These are phyloP conservation scores for Globisporangium viniferum DNA, from an alignment of 352 stramenopile genomes.

Conservation along the genomic window DNA sequence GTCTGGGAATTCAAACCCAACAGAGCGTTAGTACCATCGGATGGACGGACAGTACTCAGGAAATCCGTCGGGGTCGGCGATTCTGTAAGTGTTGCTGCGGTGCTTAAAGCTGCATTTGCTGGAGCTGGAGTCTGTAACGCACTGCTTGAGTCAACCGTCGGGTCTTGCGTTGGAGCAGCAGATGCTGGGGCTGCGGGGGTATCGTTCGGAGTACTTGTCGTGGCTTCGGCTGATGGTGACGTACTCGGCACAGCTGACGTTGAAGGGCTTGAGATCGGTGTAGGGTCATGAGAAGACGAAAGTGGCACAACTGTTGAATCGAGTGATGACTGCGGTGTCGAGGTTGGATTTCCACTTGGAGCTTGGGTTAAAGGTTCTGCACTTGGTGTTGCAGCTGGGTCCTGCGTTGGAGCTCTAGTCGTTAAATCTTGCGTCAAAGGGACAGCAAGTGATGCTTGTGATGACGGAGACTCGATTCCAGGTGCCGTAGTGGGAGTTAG, in stretches of 20 bases:
- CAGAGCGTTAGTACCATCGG: background rate
- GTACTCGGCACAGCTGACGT: conserved; percentile 2
- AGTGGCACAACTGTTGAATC: background rate
- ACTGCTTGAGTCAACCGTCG: background rate
- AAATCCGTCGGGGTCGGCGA: conserved; percentile 1
- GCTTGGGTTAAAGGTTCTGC: background rate
- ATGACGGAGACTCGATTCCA: no score
- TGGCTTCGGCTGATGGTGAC: conserved; percentile 2
- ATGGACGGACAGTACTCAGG: conserved; percentile 9
- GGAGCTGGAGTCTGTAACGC: no score
- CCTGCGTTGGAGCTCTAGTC: background rate
- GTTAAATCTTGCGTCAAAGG: background rate
- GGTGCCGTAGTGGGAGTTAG: no score
- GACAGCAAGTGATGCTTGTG: background rate
- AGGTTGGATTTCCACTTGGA: background rate
- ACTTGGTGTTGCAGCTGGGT: background rate
- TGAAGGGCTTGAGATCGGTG: background rate
- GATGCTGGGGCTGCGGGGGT: background rate
- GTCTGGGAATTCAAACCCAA: background rate
- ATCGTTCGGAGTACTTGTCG: background rate
- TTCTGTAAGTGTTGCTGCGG: background rate
- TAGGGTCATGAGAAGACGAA: background rate
- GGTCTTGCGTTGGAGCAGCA: background rate
- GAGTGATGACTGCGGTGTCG: background rate
- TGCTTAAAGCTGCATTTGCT: background rate